Conservation (phyloP, 176 grass and related monocot species). For the Cenchrus americanus region DNA sequence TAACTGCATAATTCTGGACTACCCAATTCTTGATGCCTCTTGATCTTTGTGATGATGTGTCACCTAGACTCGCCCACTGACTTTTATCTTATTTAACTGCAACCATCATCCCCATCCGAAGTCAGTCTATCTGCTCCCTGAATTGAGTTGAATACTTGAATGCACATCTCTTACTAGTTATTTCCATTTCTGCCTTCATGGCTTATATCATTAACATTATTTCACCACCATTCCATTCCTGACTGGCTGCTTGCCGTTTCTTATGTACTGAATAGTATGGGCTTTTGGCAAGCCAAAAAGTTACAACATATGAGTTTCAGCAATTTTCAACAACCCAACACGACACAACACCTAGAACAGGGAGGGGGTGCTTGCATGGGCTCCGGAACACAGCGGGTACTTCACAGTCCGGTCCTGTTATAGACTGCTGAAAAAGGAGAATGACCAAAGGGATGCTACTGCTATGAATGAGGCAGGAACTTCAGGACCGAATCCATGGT, state of each 20-base stretch:
- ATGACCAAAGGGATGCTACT: too few relatives aligned
- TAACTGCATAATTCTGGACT: conserved; percentile 3
- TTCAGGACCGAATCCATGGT: too few relatives aligned
- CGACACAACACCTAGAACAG: too few relatives aligned
- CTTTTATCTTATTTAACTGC: not conserved
- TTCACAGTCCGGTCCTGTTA: too few relatives aligned
- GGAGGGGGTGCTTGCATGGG: too few relatives aligned
- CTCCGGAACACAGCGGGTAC: too few relatives aligned
- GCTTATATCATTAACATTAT: not conserved
- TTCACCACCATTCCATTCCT: not conserved
- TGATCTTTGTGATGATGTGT: not conserved
- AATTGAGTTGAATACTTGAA: not conserved
- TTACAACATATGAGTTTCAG: too few relatives aligned
- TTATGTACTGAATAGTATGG: not conserved
- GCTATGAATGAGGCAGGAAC: too few relatives aligned
- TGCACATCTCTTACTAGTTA: not conserved
- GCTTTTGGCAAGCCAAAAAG: too few relatives aligned
- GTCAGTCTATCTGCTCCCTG: not conserved
- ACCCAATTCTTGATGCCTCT: not conserved
- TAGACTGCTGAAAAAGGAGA: too few relatives aligned
- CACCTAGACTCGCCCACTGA: not conserved
- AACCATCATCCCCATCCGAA: not conserved
- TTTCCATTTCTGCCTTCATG: conserved; percentile 4
- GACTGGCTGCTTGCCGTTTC: not conserved
- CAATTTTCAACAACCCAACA: too few relatives aligned